Evolutionary conservation across 2,329 filamentous ascomycete species (phyloP), one percentile per base, ranked within the genome.

Genomic region (Exophiala viscosa): DNA sequence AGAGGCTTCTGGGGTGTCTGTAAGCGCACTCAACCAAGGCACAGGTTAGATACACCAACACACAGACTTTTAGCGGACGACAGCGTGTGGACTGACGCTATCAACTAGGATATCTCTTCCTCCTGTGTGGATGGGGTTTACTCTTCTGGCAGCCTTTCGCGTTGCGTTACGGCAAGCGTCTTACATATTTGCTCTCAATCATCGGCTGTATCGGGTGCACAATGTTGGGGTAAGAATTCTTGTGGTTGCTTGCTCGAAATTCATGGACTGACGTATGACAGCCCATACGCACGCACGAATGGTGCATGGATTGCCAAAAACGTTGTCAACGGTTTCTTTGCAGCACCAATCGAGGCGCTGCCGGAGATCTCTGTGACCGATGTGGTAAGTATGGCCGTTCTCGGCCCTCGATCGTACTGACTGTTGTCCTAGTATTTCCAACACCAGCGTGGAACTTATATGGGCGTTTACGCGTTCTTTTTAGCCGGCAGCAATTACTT

Each of bases 271-370:
- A 45, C 13, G 15, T 52, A 2, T 47, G 13, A 72, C 72, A 69
- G 67, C 13, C 69, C 73, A 0, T 71, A 75, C 49, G 69, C 71
- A 3, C 71, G 67, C 23, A 71, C 67, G 11, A 70, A 73, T 28
- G 73, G 75, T 3, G 70, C 75, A 53, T 79, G 75, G 75, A 73
- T 73, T 23, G 74, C 73, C 3, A 72, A 72, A 55, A 72, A 73
- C 41, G 68, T 78, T 17, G 56, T 79, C 1, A 70, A 73, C 41
- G 76, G 76, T 1, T 73, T 78, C 55, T 72, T 76, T 32, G 69
- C 67, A 11, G 71, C 76, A 2, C 76, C 76, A 0, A 72, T 77
- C n/a, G 76, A 79, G 57, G 72, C 72, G 5, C 61, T 79, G 8
- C 71, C 70, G 7, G 76, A 76, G 58, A 71, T 76, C 10, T 73